Percentiles rank a stretch among this genome's conserved stretches.
Evolutionary conservation across 306 rosid species (phyloP).

Genomic region (Gleditsia sinensis): DNA sequence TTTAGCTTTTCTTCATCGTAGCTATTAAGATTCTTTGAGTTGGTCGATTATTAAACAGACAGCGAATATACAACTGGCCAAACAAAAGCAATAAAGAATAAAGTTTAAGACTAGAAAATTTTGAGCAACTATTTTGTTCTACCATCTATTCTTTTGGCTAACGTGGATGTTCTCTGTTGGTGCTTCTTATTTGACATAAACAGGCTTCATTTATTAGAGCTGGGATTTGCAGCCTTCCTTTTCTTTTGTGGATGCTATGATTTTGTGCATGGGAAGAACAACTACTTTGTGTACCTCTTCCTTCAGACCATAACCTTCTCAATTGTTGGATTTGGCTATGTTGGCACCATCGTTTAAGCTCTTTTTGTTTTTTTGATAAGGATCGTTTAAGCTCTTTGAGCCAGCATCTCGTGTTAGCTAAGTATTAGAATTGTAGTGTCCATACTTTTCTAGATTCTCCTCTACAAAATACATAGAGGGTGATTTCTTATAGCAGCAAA

Average conservation of each 20-base stretch:
- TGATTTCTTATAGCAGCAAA: constrained; percentile 43
- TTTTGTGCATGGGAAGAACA: constrained; percentile 85
- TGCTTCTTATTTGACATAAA: constrained; percentile 18
- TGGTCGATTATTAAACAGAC: not conserved
- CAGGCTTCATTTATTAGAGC: constrained; percentile 85
- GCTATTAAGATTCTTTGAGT: constrained; percentile 34
- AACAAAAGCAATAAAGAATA: too few species aligned
- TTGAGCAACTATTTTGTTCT: not conserved
- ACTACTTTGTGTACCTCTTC: constrained; percentile 90
- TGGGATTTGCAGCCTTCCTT: constrained; percentile 87
- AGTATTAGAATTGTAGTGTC: constrained; percentile 45
- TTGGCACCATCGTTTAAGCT: constrained; percentile 91
- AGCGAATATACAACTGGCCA: too few species aligned
- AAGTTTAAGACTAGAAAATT: too few species aligned
- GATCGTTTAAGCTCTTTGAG: constrained; percentile 73
- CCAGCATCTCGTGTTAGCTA: constrained; percentile 14
- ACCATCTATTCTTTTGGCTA: not conserved
- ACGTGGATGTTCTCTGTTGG: too few species aligned
- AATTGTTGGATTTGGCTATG: constrained; percentile 87
- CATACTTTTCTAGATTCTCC: constrained; percentile 43
- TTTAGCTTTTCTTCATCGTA: not conserved
- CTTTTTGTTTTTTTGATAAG: too few species aligned
- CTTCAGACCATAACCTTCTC: constrained; percentile 84
- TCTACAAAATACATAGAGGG: constrained; percentile 37
- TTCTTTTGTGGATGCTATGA: constrained; percentile 98